Base-by-base conservation (phyloP, 345 rosid species). In the Pugionium cornutum region DNA sequence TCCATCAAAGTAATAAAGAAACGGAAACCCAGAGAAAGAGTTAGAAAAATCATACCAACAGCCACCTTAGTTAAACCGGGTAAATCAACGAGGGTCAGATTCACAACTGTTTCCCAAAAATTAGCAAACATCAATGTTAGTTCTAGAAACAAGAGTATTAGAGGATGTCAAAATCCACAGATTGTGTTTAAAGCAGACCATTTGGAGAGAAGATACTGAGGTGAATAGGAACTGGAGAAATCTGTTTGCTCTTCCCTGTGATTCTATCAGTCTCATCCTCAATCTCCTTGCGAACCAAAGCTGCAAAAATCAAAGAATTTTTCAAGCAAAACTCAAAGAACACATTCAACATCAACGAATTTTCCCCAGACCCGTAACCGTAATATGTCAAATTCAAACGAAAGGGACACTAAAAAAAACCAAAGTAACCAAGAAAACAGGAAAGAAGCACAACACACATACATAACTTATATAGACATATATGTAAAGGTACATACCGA, bases 41-140 rank as follows among this genome's bases (percentile, higher is more conserved):
- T 3, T 5, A n/a, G 58, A 41, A 4, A 10, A 56, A 31, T 50
- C 84, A 40, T 88, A 90, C 97, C 99, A 50, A 90, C 79, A 34
- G 99, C 99, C 4, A 94, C 95, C 78, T 94, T 94, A 7, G 99
- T 94, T 46, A 94, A 74, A 64, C 99, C 99, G 32, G 99, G 99
- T 61, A 94, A 74, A 82, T 94, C 99, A 51, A 94, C 55, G 42
- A 94, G 81, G 40, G 99, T 94, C 72, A 94, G 81, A 80, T 94
- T 90, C 77, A 94, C 99, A 82, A 94, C 99, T 94, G 92, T 78
- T 53, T 56, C 39, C 42, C 42, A 9, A 6, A 36, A 43, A 63
- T 43, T 37, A 28, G 51, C 18, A 11, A 51, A 7, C 32, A 33
- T 30, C 4, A 18, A 52, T 35, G 46, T 67, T 28, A 44, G 54